Conservation (phyloP, 2,329 filamentous ascomycete species). For the Chrysoporthe deuterocubensis region DNA sequence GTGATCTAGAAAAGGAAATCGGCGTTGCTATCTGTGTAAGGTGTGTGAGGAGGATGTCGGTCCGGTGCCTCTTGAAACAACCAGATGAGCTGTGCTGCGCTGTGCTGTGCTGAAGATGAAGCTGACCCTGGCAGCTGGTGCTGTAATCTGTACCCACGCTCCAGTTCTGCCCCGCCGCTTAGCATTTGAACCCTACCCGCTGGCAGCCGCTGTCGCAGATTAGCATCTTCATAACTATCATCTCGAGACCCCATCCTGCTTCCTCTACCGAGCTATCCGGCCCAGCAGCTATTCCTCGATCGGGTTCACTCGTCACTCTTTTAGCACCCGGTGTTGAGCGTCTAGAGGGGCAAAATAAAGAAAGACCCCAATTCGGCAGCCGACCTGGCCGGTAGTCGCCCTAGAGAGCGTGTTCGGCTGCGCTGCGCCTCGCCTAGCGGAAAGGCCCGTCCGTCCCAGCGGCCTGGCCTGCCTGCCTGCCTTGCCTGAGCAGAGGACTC, state of each 20-base stretch:
- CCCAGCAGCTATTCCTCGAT: not conserved
- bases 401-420: slow-evolving; percentile 3
- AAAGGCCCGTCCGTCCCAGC: slow-evolving; percentile 6
- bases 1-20: no score
- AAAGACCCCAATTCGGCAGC: no score
- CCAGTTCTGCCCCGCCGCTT: not conserved
- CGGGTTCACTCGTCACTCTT: not conserved
- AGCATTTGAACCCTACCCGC: not conserved
- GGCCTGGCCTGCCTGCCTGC: slow-evolving; percentile 2
- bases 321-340: not conserved
- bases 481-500: not conserved
- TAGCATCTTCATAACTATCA: slow-evolving; percentile 13
- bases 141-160: no score
- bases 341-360: not conserved
- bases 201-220: slow-evolving; percentile 2
- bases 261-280: slow-evolving; percentile 17
- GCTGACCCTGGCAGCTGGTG: not conserved
- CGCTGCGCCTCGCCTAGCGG: not conserved
- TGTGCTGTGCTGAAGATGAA: not conserved
- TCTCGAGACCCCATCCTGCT: slow-evolving; percentile 12
- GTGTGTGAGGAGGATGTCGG: no score
- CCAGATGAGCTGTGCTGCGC: not conserved
- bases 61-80: not conserved
- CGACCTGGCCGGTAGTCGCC: not conserved
- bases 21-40: no score